Evolutionary conservation across 306 rosid species (phyloP), one percentile per base, ranked within the genome.

Genomic region (Adenanthera pavonina): DNA sequence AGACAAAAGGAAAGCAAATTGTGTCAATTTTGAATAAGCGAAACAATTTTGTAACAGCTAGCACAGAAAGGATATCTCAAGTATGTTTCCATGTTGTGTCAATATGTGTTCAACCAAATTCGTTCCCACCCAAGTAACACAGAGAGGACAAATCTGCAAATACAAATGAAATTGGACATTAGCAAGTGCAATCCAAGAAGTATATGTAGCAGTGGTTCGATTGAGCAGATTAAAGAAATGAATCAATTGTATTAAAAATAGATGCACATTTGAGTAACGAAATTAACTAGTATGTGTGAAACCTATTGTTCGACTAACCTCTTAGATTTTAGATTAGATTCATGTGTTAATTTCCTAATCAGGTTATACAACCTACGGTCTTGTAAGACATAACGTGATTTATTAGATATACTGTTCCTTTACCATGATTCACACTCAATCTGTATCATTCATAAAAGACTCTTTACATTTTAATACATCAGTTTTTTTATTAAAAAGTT

Each of bases 101-200:
- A 91, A 79, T 85, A 89, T 82, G 85, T 92, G 97, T 30, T 86
- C 94, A 76, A 87, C 89, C 83, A 92, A 84, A 79, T 89, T 78
- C 77, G 75, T 81, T 64, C 81, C 92, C 51, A 88, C 87, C 84
- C 87, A 82, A 48, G 83, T 35, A 30, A 85, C 78, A 57, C 95
- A 92, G 69, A 92, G 84, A 8, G 97, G 92, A 83, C 97, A 92
- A 77, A 87, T 77, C 97, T 92, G 92, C 86, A 89, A 60, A 69
- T 6, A 80, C 66, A 80, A 35, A 80, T 16, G 81, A 6, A 49
- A 56, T 72, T n/a, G 15, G 80, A 77, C 79, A 72, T 74, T 56
- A 78, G 14, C 69, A 67, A 83, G 84, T 64, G 69, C 70, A 51
- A 86, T 76, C 49, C 38, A 25, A 67, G 75, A 72, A 59, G 81